These are phyloP conservation scores for Rheum nobile DNA, from an alignment of 148 eudicot species.

Conservation along the genomic window DNA sequence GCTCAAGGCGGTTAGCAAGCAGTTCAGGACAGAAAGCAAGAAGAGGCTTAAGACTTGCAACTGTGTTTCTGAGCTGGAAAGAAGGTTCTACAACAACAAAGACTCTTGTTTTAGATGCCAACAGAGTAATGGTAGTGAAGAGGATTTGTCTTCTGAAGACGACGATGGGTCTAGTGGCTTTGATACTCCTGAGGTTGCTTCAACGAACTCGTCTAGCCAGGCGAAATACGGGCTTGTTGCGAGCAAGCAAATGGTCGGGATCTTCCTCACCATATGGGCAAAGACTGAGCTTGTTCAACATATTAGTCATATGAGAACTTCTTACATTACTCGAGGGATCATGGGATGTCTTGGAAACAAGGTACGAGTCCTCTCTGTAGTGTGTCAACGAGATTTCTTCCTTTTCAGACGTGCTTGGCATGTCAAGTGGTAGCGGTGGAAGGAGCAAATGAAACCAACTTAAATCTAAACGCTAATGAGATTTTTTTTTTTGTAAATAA, in stretches of 20 bases:
- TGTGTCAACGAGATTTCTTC: neutral
- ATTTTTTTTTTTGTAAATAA: no score
- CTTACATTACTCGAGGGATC: conserved; percentile 42
- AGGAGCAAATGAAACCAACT: no score
- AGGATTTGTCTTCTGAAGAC: conserved; percentile 35
- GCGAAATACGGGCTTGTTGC: conserved; percentile 34
- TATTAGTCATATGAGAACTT: conserved; percentile 39
- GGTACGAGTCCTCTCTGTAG: conserved; percentile 8
- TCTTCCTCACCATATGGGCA: conserved; percentile 45
- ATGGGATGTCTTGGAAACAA: conserved; percentile 55
- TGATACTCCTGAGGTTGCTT: conserved; percentile 16
- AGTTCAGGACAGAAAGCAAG: conserved; percentile 37
- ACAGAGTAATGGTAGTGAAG: conserved; percentile 21
- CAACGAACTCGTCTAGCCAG: conserved; percentile 4
- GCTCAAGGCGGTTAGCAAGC: conserved; percentile 44
- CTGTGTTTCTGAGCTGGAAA: conserved; percentile 31
- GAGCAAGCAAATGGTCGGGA: conserved; percentile 63
- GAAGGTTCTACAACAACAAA: conserved; percentile 24
- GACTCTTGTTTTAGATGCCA: conserved; percentile 50
- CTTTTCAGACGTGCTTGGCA: no score
- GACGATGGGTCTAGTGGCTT: conserved; percentile 27
- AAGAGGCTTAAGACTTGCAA: conserved; percentile 53
- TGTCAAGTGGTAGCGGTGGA: no score
- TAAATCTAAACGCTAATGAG: no score
- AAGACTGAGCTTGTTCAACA: conserved; percentile 37